Evolutionary conservation across 805 yeast genomes (phyloP), one percentile per base, ranked within the genome.

Genomic region (Teunomyces atbi): DNA sequence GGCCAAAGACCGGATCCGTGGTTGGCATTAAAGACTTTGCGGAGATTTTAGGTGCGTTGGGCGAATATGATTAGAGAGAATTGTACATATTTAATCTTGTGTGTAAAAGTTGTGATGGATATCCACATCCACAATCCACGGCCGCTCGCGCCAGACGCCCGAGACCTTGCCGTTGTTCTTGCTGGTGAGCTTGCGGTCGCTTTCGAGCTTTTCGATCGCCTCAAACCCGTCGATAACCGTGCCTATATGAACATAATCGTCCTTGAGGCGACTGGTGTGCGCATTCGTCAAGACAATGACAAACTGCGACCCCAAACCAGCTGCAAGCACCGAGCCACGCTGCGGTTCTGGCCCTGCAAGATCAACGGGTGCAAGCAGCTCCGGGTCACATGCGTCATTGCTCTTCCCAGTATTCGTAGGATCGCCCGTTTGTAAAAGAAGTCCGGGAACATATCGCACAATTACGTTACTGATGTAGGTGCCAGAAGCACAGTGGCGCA

Each of bases 11-110:
- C 8, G 72, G 70, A 1, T 48, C 67, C 8, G 56, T 54, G 34
- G 61, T 72, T 6, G 46, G 54, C 4, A 61, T 72, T 45, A 70
- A 69, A 48, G 76, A 69, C 45, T 72, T 72, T 57, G 76, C 73
- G 1, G 73, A 67, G 46, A 66, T 72, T 6, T 45, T 72, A 33
- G 76, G 76, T 1, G 60, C 58, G 19, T 47, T 72, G 10, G 76
- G 76, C 5, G 74, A 71, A 45, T 57, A 62, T 7, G 71, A 65
- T 42, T n/a, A n/a, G n/a, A n/a, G n/a, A n/a, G n/a, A n/a, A n/a
- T n/a, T n/a, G n/a, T n/a, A n/a, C n/a, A n/a, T n/a, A n/a, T n/a
- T n/a, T n/a, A n/a, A n/a, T n/a, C n/a, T n/a, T n/a, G n/a, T n/a
- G n/a, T n/a, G n/a, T n/a, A n/a, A n/a, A n/a, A 54, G 32, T 57